Conservation (phyloP, 2,329 filamentous ascomycete species). For the Neoascochyta sp. region DNA sequence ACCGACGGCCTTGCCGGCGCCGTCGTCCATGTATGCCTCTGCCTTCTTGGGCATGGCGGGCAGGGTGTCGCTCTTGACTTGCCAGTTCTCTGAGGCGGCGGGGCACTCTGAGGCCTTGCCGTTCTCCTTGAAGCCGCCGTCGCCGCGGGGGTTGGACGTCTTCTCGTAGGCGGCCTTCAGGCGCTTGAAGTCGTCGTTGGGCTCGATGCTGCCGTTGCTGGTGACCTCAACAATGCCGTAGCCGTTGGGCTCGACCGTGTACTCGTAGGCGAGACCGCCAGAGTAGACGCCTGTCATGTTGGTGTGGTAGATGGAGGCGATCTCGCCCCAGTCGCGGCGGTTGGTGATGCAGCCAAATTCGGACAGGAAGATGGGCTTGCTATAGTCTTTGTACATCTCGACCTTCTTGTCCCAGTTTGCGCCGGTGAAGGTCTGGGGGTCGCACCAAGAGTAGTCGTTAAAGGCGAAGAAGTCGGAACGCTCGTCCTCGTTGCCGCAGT, state of each 20-base stretch:
- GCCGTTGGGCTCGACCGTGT: conserved; percentile 61
- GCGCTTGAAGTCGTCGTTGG: conserved; percentile 61
- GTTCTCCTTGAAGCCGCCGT: conserved; percentile 56
- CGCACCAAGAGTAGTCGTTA: conserved; percentile 79
- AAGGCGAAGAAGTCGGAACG: conserved; percentile 86
- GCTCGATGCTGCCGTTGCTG: conserved; percentile 50
- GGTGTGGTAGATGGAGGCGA: conserved; percentile 70
- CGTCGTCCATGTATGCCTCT: conserved; percentile 53
- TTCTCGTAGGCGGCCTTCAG: conserved; percentile 51
- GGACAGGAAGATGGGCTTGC: conserved; percentile 69
- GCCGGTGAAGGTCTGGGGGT: conserved; percentile 56
- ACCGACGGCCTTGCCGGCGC: conserved; percentile 56
- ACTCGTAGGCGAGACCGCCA: conserved; percentile 94
- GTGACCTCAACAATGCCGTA: conserved; percentile 74
- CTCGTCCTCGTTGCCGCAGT: conserved; percentile 81
- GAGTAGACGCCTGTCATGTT: conserved; percentile 91
- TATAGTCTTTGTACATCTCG: conserved; percentile 36
- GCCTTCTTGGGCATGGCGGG: conserved; percentile 57
- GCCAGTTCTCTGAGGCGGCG: conserved; percentile 51
- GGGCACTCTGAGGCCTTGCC: conserved; percentile 56
- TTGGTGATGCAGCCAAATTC: conserved; percentile 89
- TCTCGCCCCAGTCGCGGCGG: conserved; percentile 75
- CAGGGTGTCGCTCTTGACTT: conserved; percentile 50
- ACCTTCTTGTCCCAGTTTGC: conserved; percentile 68
- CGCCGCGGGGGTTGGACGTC: conserved; percentile 51